Base-by-base conservation (phyloP, 164 flowering plant species). In the Saururus chinensis region DNA sequence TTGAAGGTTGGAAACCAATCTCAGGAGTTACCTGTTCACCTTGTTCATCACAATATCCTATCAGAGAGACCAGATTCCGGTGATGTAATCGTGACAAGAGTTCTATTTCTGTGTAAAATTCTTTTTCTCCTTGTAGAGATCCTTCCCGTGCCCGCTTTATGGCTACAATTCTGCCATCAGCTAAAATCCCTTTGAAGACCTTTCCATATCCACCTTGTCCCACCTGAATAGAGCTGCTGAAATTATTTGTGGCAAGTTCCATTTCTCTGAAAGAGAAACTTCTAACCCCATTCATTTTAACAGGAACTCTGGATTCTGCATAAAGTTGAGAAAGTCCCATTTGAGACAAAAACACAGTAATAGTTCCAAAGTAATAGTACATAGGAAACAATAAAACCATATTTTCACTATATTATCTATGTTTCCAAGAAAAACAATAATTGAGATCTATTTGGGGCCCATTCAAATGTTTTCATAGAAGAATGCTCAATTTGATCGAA, bases 161-260 rank as follows among this genome's bases (percentile, higher is more conserved):
- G 21, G 96, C 96, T 51, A 89, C 91, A 64, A 72, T 53, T 24
- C 74, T 71, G 7, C 71, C 65, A 55, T 81, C 83, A 37, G 71
- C 56, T 58, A 89, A 66, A 59, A 72, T 69, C 23, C 93, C 96
- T 75, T 45, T 83, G 56, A 77, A 82, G 25, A 89, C 96, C 54
- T 76, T 83, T 42, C 96, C 96, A 74, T 86, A 89, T 23, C 96
- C 96, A 70, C 96, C 96, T 77, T 66, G 75, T 26, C 91, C 96
- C 62, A 88, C 81, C 70, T 74, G 76, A 64, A 65, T 61, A 58
- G 83, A 70, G 64, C 20, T 62, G 60, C 62, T 68, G 57, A 88
- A 88, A 68, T 73, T 79, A 54, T 69, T 59, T 8, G 96, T 84
- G 26, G 90, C 92, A 10, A 61, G 25, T 66, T 73, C 72, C 80